Evolutionary conservation across 2,329 filamentous ascomycete species (phyloP).

Genomic region (Neonectria sp.): DNA sequence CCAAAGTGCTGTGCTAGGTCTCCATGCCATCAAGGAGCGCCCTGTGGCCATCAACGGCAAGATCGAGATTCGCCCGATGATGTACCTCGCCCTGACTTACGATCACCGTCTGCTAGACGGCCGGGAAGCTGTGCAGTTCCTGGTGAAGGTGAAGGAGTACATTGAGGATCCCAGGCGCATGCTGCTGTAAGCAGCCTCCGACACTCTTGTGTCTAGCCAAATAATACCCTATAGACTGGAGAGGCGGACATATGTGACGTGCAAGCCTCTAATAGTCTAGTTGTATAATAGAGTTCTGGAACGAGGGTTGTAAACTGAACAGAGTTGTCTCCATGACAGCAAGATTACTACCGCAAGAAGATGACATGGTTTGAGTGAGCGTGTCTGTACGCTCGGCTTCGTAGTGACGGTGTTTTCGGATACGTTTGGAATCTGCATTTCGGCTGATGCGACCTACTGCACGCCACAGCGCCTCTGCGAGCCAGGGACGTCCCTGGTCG

Average conservation of each 20-base stretch:
- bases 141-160: slow-evolving; percentile 97
- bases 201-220: slow-evolving; percentile 12
- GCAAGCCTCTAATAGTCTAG: slow-evolving; percentile 18
- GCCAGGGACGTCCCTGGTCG: not conserved
- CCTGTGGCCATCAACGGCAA: slow-evolving; percentile 93
- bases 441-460: not conserved
- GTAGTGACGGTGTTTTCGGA: not conserved
- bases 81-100: slow-evolving; percentile 98
- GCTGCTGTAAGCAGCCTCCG: slow-evolving; percentile 70
- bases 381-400: not conserved
- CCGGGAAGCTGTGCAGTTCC: slow-evolving; percentile 94
- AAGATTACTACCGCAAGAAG: not conserved
- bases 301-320: slow-evolving; percentile 2
- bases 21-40: slow-evolving; percentile 97
- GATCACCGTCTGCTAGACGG: slow-evolving; percentile 97
- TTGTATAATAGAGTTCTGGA: slow-evolving; percentile 31
- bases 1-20: slow-evolving; percentile 90
- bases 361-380: not conserved
- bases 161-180: slow-evolving; percentile 96
- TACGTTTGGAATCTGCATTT: not conserved
- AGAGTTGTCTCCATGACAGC: not conserved
- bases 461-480: no score
- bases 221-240: slow-evolving; percentile 32
- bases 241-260: slow-evolving; percentile 2
- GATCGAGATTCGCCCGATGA: slow-evolving; percentile 98